Percentiles rank a stretch among this genome's conserved stretches.
Evolutionary conservation across 78 protist species (phyloP).

Genomic region (Dictyostelium discoideum): DNA sequence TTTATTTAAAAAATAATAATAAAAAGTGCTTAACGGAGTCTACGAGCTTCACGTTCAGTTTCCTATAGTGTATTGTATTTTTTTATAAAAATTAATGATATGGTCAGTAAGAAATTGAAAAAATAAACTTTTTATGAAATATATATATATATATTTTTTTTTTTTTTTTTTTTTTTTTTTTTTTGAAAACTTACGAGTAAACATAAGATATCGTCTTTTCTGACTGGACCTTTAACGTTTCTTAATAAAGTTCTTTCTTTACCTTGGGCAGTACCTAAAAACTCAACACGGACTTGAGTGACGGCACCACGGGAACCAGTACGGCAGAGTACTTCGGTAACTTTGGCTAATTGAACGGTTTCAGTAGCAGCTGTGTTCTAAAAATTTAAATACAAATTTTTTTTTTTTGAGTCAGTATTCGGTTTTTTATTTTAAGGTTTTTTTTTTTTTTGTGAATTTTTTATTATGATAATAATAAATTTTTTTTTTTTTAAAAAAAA

Average conservation of each 20-base stretch:
- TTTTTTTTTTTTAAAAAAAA: not conserved
- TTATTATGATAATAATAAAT: no score
- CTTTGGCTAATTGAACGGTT: slow-evolving; percentile 88
- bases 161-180: not conserved
- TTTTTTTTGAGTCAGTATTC: not conserved
- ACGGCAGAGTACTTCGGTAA: slow-evolving; percentile 90
- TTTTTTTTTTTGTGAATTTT: no score
- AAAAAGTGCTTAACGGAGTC: slow-evolving; percentile 88
- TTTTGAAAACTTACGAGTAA: slow-evolving; percentile 68
- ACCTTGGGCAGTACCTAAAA: slow-evolving; percentile 82
- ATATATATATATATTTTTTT: no score
- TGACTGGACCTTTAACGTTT: slow-evolving; percentile 94
- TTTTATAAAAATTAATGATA: no score
- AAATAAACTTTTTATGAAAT: no score
- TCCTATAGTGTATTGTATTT: slow-evolving; percentile 43
- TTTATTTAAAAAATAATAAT: not conserved
- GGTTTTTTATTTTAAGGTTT: not conserved
- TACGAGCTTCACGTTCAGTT: slow-evolving; percentile 95
- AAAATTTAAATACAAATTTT: not conserved
- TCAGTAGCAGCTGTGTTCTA: slow-evolving; percentile 57
- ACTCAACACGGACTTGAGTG: slow-evolving; percentile 95
- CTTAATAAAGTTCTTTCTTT: slow-evolving; percentile 87
- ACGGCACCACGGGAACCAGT: slow-evolving; percentile 96
- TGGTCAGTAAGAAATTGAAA: no score
- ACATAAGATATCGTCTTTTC: slow-evolving; percentile 90